Conservation (phyloP, 1,139 yeast species). For the Geotrichum citri-aurantii region DNA sequence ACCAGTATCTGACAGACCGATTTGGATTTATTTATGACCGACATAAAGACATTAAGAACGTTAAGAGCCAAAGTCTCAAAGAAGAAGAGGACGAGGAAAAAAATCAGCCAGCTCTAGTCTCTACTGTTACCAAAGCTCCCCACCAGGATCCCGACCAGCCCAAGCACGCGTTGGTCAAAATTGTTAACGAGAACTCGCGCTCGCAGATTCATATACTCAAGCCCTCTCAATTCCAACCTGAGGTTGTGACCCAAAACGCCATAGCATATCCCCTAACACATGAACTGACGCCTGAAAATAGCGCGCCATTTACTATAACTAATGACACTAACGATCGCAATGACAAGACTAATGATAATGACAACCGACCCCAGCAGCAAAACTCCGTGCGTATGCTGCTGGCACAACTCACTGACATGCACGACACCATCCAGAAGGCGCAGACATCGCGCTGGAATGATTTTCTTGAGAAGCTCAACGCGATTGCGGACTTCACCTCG, state of each 20-base stretch:
- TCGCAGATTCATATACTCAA: slow-evolving; percentile 6
- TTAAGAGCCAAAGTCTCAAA: neutral
- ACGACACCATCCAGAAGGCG: slow-evolving; percentile 31
- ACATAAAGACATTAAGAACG: slow-evolving; percentile 10
- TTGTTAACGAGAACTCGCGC: slow-evolving; percentile 6
- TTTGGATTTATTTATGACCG: slow-evolving; percentile 45
- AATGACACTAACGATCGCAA: neutral
- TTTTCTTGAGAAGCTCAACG: slow-evolving; percentile 30
- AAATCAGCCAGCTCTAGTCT: neutral
- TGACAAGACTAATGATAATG: neutral
- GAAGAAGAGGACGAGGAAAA: neutral
- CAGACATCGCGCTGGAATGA: slow-evolving; percentile 36
- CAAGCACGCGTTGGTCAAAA: slow-evolving; percentile 1
- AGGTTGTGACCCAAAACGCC: slow-evolving; percentile 14
- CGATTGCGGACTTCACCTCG: slow-evolving; percentile 8
- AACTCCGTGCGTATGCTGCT: slow-evolving; percentile 33
- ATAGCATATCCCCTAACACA: slow-evolving; percentile 8
- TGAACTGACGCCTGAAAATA: neutral
- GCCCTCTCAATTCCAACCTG: slow-evolving; percentile 8
- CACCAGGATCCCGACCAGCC: neutral
- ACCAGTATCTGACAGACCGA: slow-evolving; percentile 40
- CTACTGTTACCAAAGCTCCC: neutral
- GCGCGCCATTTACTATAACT: neutral
- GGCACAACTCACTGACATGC: slow-evolving; percentile 33
- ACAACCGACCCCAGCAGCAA: slow-evolving; percentile 3